These are phyloP conservation scores for Intubia oerlemansii DNA, from an alignment of 2,329 filamentous ascomycete species.

Conservation along the genomic window DNA sequence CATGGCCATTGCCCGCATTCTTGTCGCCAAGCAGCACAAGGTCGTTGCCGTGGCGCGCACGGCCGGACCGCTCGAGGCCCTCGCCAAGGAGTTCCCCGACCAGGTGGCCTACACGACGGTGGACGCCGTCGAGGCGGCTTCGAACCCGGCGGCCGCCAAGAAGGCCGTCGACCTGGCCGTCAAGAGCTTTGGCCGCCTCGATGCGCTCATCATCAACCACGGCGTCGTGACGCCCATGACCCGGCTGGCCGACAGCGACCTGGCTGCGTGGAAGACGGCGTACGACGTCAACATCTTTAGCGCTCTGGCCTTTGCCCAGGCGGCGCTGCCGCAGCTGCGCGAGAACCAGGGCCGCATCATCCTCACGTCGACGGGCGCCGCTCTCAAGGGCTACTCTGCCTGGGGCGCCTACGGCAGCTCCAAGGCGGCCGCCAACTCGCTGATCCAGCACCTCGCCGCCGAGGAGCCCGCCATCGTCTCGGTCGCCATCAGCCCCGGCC, in stretches of 20 bases:
- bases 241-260: slow-evolving; percentile 42
- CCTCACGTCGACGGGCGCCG: slow-evolving; percentile 63
- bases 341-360: slow-evolving; percentile 49
- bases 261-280: slow-evolving; percentile 50
- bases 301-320: slow-evolving; percentile 52
- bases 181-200: slow-evolving; percentile 47
- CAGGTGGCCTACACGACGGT: slow-evolving; percentile 34
- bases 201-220: slow-evolving; percentile 78
- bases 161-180: slow-evolving; percentile 45
- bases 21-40: slow-evolving; percentile 32
- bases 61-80: slow-evolving; percentile 21
- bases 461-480: slow-evolving; percentile 62
- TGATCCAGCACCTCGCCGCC: slow-evolving; percentile 47
- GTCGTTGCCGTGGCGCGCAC: slow-evolving; percentile 37
- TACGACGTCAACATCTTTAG: slow-evolving; percentile 85
- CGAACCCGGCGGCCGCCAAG: slow-evolving; percentile 24
- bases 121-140: too few species aligned
- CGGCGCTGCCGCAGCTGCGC: slow-evolving; percentile 47
- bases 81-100: slow-evolving; percentile 28
- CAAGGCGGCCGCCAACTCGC: slow-evolving; percentile 68
- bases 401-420: slow-evolving; percentile 70
- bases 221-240: slow-evolving; percentile 58
- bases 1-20: slow-evolving; percentile 27
- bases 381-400: slow-evolving; percentile 39
- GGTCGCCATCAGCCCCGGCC: slow-evolving; percentile 54